Evolutionary conservation across 2,329 filamentous ascomycete species (phyloP).

Genomic region (Diaporthe batatas): DNA sequence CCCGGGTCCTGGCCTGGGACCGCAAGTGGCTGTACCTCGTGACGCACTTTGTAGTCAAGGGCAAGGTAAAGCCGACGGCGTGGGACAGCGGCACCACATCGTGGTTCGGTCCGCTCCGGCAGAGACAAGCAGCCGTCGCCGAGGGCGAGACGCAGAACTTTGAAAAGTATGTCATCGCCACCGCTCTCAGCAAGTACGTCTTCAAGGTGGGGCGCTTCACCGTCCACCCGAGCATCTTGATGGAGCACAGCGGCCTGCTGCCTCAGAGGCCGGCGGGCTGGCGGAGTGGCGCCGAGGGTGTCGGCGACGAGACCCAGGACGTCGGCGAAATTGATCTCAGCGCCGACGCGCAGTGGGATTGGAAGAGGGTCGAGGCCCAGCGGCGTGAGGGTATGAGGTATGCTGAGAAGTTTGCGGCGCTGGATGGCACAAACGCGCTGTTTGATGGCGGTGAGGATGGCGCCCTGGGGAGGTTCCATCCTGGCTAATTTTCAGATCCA

Average conservation of each 20-base stretch:
- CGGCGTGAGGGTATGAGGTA: conserved; percentile 68
- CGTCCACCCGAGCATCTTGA: conserved; percentile 82
- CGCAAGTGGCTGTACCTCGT: conserved; percentile 85
- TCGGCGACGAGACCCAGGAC: conserved; percentile 52
- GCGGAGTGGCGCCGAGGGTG: conserved; percentile 60
- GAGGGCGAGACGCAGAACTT: conserved; percentile 59
- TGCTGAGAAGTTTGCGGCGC: conserved; percentile 67
- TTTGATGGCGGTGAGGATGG: conserved; percentile 68
- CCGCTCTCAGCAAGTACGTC: conserved; percentile 83
- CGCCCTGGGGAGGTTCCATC: conserved; percentile 62
- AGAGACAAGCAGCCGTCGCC: conserved; percentile 54
- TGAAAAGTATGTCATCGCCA: conserved; percentile 77
- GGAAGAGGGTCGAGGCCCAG: conserved; percentile 68
- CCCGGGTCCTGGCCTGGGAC: conserved; percentile 79
- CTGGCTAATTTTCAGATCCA: conserved; percentile 26
- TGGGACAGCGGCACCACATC: conserved; percentile 64
- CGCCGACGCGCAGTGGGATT: conserved; percentile 65
- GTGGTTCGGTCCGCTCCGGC: conserved; percentile 49
- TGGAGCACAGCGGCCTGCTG: conserved; percentile 79
- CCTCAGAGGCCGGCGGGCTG: conserved; percentile 79
- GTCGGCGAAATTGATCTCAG: conserved; percentile 49
- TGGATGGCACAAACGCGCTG: conserved; percentile 66
- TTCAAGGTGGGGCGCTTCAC: conserved; percentile 87
- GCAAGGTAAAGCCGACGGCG: conserved; percentile 66
- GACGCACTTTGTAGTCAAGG: conserved; percentile 78